Conservation (phyloP, 352 stramenopile genomes). For the Pythium biforme region DNA sequence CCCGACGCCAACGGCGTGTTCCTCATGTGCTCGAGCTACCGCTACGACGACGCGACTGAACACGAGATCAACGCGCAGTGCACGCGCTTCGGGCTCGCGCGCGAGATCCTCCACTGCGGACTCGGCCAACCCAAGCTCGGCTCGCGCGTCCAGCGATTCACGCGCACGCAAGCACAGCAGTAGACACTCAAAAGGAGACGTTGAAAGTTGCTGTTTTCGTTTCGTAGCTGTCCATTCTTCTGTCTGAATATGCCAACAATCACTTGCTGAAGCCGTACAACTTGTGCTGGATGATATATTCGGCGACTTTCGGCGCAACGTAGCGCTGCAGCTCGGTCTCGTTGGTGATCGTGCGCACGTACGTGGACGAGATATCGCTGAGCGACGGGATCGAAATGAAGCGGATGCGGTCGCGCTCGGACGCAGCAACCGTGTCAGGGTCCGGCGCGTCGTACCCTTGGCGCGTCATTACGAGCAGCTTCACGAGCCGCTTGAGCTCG, state of each 20-base stretch:
- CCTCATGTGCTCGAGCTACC: conserved; percentile 76
- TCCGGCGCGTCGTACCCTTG: conserved; percentile 45
- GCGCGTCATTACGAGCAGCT: conserved; percentile 72
- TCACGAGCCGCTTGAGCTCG: conserved; percentile 62
- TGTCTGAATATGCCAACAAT: background rate
- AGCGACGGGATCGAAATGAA: conserved; percentile 60
- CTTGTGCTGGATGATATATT: conserved; percentile 74
- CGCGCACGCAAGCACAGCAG: conserved; percentile 23
- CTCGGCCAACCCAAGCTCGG: conserved; percentile 31
- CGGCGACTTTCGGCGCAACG: conserved; percentile 57
- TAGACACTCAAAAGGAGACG: background rate
- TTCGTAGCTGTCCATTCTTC: background rate
- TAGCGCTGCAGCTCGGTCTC: conserved; percentile 36
- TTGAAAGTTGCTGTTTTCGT: background rate
- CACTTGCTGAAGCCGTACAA: conserved; percentile 66
- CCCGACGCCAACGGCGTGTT: conserved; percentile 27
- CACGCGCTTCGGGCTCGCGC: conserved; percentile 41
- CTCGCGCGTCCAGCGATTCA: conserved; percentile 62
- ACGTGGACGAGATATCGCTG: conserved; percentile 77
- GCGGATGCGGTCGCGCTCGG: conserved; percentile 29
- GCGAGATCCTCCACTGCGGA: conserved; percentile 46
- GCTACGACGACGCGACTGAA: conserved; percentile 73
- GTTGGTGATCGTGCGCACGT: conserved; percentile 41
- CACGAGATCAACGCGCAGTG: conserved; percentile 64
- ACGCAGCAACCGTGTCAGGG: background rate